These are phyloP conservation scores for Xylariaceae sp. DNA, from an alignment of 2,329 filamentous ascomycete genomes.

Conservation along the genomic window DNA sequence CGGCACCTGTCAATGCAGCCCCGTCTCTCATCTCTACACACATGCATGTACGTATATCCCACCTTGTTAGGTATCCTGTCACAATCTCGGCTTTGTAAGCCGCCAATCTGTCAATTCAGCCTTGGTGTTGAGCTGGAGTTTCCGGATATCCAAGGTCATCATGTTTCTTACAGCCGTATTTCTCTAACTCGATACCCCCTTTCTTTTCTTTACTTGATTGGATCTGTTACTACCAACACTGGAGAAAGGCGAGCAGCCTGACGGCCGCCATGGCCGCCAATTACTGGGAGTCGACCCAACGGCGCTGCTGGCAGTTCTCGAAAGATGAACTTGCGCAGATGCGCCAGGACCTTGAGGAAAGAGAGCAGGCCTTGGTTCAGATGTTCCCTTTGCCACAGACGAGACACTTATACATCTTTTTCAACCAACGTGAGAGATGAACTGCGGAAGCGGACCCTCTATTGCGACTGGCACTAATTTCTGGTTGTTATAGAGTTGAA, in stretches of 20 bases:
- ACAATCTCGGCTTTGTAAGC: conserved; percentile 18
- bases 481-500: conserved; percentile 63
- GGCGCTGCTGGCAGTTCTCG: conserved; percentile 87
- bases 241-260: neutral
- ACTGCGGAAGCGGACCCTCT: neutral
- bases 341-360: conserved; percentile 76
- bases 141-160: conserved; percentile 5
- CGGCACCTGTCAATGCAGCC: neutral
- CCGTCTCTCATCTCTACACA: no score
- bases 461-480: conserved; percentile 1
- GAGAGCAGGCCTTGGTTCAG: conserved; percentile 72
- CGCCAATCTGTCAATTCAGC: conserved; percentile 12
- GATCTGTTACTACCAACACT: neutral
- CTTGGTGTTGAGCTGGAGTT: conserved; percentile 18
- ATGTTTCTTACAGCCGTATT: neutral
- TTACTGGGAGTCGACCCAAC: conserved; percentile 95
- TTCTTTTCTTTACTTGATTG: neutral
- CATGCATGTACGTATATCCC: neutral
- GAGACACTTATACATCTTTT: conserved; percentile 85
- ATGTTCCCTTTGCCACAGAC: conserved; percentile 82
- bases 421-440: conserved; percentile 74
- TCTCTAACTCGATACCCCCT: neutral
- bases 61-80: neutral
- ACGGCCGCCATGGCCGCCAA: conserved; percentile 76
- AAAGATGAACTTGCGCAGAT: conserved; percentile 76